Conservation (phyloP, 768 basidiomycete species). For the Scleroderma citrinum region DNA sequence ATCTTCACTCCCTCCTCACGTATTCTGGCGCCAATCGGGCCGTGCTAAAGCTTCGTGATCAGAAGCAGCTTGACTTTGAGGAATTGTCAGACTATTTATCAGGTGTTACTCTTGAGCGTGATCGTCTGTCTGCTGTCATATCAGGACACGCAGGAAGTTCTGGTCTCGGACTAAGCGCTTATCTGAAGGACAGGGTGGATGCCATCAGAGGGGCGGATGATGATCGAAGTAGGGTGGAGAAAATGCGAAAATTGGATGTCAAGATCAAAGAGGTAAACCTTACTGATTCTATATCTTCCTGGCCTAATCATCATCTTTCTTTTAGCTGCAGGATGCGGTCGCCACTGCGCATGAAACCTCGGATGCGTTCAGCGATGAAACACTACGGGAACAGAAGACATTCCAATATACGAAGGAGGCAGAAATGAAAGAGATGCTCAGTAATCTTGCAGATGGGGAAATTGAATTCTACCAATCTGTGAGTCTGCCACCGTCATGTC, state of each 20-base stretch:
- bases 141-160: conserved; percentile 83
- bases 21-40: conserved; percentile 91
- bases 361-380: conserved; percentile 94
- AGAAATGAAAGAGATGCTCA: conserved; percentile 96
- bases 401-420: conserved; percentile 89
- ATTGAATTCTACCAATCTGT: conserved; percentile 92
- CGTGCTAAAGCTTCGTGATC: conserved; percentile 93
- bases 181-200: conserved; percentile 90
- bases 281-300: not conserved
- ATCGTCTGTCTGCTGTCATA: conserved; percentile 84
- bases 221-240: conserved; percentile 87
- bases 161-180: conserved; percentile 80
- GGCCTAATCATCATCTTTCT: not conserved
- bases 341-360: conserved; percentile 93
- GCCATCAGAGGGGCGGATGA: conserved; percentile 89
- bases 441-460: conserved; percentile 86
- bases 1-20: conserved; percentile 87
- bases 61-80: conserved; percentile 98
- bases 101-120: conserved; percentile 88
- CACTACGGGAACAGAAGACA: conserved; percentile 80
- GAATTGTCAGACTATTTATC: conserved; percentile 93
- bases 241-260: conserved; percentile 85
- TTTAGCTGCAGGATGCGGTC: conserved; percentile 92
- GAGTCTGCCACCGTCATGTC: conserved; percentile 16
- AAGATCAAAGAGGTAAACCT: conserved; percentile 88